Percentiles rank a stretch among this genome's conserved stretches.
These are phyloP conservation scores for Escovopsis sp. DNA, from an alignment of 2,329 filamentous ascomycete genomes.

Conservation along the genomic window DNA sequence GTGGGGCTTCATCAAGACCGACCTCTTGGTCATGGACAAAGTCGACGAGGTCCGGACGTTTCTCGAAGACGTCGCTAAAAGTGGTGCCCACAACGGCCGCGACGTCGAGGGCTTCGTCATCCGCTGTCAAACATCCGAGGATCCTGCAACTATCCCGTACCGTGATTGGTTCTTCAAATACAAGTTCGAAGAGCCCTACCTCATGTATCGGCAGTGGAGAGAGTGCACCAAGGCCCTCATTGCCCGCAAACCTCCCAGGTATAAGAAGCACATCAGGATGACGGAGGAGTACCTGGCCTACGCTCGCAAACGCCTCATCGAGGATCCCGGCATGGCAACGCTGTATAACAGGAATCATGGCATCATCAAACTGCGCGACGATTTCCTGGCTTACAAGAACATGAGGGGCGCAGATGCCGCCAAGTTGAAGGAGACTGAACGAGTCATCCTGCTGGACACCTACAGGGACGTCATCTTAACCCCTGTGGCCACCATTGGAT, in stretches of 20 bases:
- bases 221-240: conserved; percentile 92
- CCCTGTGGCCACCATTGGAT: conserved; percentile 85
- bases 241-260: conserved; percentile 53
- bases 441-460: conserved; percentile 36
- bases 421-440: conserved; percentile 45
- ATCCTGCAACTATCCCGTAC: conserved; percentile 39
- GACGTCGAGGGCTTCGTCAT: conserved; percentile 97
- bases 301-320: conserved; percentile 56
- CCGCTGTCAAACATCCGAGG: conserved; percentile 58
- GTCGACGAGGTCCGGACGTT: conserved; percentile 62
- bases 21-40: conserved; percentile 63
- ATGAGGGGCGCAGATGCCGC: conserved; percentile 83
- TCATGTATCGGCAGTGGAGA: conserved; percentile 98
- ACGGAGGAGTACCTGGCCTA: conserved; percentile 84
- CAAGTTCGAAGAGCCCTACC: conserved; percentile 97
- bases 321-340: conserved; percentile 51
- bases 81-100: conserved; percentile 75
- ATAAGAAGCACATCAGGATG: conserved; percentile 76
- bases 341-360: conserved; percentile 80
- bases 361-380: conserved; percentile 80
- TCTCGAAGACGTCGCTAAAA: conserved; percentile 72
- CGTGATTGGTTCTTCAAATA: conserved; percentile 99
- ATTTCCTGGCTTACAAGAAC: conserved; percentile 72
- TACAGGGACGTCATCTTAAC: conserved; percentile 63
- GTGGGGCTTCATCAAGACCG: conserved; percentile 90